Evolutionary conservation across 1,139 yeast species (phyloP).

Genomic region (Lodderomyces elongisporus): DNA sequence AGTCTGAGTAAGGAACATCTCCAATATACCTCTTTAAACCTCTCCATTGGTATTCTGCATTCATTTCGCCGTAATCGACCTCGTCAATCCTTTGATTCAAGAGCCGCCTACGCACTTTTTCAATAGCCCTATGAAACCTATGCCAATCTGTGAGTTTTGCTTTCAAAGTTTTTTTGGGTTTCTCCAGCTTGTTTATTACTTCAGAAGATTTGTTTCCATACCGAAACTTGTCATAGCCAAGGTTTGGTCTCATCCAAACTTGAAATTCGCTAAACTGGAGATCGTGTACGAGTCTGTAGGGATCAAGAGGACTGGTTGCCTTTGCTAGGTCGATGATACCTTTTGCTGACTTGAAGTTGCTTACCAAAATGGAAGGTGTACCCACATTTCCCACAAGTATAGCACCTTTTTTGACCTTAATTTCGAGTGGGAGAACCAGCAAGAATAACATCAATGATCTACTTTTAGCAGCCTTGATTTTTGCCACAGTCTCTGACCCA

Average conservation of each 20-base stretch:
- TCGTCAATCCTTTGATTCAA: constrained; percentile 5
- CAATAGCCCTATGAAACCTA: constrained; percentile 19
- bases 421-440: constrained; percentile 52
- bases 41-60: constrained; percentile 23
- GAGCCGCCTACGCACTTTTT: constrained; percentile 13
- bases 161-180: constrained; percentile 12
- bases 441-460: constrained; percentile 22
- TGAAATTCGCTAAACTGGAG: constrained; percentile 47
- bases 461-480: constrained; percentile 1
- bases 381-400: constrained; percentile 72
- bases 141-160: constrained; percentile 19
- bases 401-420: constrained; percentile 63
- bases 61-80: constrained; percentile 7
- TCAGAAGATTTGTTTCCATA: constrained; percentile 6
- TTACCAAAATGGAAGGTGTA: constrained; percentile 68
- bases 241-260: constrained; percentile 63
- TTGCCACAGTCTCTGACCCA: background rate
- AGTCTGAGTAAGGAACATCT: constrained; percentile 29
- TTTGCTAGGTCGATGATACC: constrained; percentile 57
- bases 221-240: constrained; percentile 39
- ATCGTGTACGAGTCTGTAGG: constrained; percentile 43
- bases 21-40: constrained; percentile 43
- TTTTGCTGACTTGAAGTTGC: constrained; percentile 52
- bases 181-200: no score
- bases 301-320: constrained; percentile 50